Base-by-base conservation (phyloP, 148 eudicot species). In the Selenicereus undatus region DNA sequence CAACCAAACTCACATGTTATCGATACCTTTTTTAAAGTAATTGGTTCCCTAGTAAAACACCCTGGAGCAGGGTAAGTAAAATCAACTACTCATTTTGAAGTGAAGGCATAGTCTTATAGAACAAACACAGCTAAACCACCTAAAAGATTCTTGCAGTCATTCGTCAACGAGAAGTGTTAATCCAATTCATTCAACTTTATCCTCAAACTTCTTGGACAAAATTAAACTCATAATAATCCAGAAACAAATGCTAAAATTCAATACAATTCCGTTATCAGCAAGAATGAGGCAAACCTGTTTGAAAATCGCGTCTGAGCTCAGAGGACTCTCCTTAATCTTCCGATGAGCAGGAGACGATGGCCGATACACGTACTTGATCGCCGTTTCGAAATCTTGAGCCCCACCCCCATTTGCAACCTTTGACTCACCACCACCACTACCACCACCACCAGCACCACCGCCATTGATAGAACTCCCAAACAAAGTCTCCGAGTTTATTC, bases 231-330 rank as follows among this genome's bases (percentile, higher is more conserved):
- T 42, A 39, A 51, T 26, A 3, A 42, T 9, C 70, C 9, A 24
- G 70, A 65, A 65, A 26, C 13, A 65, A 65, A 12, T 8, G 70
- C 30, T 65, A 13, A 66, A 66, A 66, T 66, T 27, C 20, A 35
- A 48, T 14, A 1, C 20, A 32, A 54, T 26, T 10, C 51, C 11
- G n/a, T 26, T 64, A 12, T 26, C 11, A n/a, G 71, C 4, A 12
- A 66, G 71, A 66, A 66, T 26, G 35, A 7, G 5, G 10, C 24
- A 75, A 58, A 95, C 98, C 94, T 95, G 97, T 75, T 89, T 92
- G 76, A 95, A 95, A 80, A 95, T 95, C 22, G 95, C 94, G 83
- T 90, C 97, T 39, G 98, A 95, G 78, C 98, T 95, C 24, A 95
- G 96, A 42, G 98, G 98, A 84, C 93, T 89, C 85, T 95, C 98